Evolutionary conservation across 495 filamentous ascomycete genomes (phyloP), one percentile per base, ranked within the genome.

Genomic region (Bathelium albidoporum): DNA sequence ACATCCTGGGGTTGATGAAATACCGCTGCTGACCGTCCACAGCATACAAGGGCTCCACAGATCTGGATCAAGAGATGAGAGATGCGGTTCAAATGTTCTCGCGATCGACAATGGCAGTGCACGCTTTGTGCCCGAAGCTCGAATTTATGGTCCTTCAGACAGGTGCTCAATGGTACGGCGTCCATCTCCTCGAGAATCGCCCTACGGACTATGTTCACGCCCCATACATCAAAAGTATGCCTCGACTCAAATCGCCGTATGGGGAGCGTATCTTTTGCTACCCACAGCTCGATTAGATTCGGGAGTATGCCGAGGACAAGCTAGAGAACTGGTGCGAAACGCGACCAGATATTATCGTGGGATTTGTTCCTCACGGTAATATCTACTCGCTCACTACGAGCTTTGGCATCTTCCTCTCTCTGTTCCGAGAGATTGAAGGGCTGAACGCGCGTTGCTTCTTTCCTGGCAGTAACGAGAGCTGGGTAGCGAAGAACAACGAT

Each of bases 281-380:
- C 61, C 71, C 69, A 7, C 72, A 74, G 59, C 55, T 72, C 0
- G 72, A 74, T 64, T 71, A 64, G 64, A 26, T 74, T 20, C 26
- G 65, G 11, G 55, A 59, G n/a, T 71, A 68, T 52, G 71, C 71
- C 1, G 58, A 65, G 32, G 60, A 67, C 61, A 74, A 74, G 64
- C 32, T 31, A 12, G 73, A 71, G 72, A 70, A 29, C 32, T 74
- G 70, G 70, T 65, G 59, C 55, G 72, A 73, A 36, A 73, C 70
- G 0, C 65, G 72, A 20, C 72, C 72, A 4, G 72, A 74, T 59
- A 69, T 74, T 60, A 72, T 74, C 66, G 70, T 74, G 55, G 72
- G 72, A 28, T 74, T 74, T 59, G 71, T 73, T n/a, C 72, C 72
- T 1, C 69, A 73, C 63, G 67, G 70, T 43, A 73, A 73, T 59